Conservation (phyloP, 2,329 filamentous ascomycete genomes). For the Leptographium lundbergii region DNA sequence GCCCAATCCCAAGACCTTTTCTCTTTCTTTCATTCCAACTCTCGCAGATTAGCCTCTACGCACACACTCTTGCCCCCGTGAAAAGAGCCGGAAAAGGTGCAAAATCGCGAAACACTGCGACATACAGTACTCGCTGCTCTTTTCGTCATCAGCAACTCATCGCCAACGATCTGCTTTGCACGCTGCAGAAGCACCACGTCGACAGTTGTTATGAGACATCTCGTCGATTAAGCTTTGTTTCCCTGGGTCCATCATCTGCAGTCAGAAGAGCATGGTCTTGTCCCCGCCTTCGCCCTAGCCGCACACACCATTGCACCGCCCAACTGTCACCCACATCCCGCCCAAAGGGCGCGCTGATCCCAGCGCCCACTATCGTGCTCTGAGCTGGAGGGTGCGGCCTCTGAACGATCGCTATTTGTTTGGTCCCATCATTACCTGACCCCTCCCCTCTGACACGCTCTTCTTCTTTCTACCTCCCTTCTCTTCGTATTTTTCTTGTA, state of each 20-base stretch:
- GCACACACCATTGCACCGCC: conserved; percentile 4
- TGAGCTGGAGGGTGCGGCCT: not conserved
- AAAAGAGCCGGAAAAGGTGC: not conserved
- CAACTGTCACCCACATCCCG: not conserved
- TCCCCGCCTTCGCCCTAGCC: conserved; percentile 11
- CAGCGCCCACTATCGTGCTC: not conserved
- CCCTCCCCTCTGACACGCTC: not conserved
- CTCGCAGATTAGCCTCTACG: not conserved
- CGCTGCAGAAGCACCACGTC: not conserved
- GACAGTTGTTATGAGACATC: not conserved
- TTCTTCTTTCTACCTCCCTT: not conserved
- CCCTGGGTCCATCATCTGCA: not conserved
- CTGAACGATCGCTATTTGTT: not conserved
- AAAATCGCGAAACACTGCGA: not conserved
- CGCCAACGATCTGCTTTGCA: not conserved
- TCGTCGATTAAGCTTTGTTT: conserved; percentile 9
- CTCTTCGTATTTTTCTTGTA: not conserved
- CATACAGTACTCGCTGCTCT: not conserved
- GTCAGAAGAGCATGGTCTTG: not conserved
- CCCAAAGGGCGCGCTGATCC: not conserved
- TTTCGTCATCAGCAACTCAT: not conserved
- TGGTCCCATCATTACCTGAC: not conserved
- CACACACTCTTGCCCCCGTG: not conserved
- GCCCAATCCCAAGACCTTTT: not conserved
- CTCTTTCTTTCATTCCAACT: not conserved